Evolutionary conservation across 2,329 filamentous ascomycete species (phyloP), one percentile per base, ranked within the genome.

Genomic region (Colletotrichum agaves): DNA sequence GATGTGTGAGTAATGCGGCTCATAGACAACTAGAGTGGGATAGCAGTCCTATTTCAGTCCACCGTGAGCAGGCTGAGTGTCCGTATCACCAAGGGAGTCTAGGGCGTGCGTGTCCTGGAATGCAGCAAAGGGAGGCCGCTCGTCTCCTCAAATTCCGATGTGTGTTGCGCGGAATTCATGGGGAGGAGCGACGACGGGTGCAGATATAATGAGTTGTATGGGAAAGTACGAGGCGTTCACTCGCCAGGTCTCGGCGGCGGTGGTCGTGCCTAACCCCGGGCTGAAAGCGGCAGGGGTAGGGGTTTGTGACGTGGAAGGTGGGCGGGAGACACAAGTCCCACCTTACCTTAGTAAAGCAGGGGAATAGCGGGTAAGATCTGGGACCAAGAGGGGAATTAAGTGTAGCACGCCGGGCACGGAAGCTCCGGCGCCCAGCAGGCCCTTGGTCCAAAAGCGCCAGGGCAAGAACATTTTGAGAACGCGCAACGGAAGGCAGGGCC

Each of bases 261-360:
- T 58, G 27, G 63, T 55, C 50, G 44, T 46, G 47, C n/a, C 39
- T 55, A 64, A 64, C 64, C 58, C 63, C 39, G 47, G 64, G 64
- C 64, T 68, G 61, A 60, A 68, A 60, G 53, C 65, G 52, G 63
- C 63, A 67, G 60, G 63, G 61, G 31, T 39, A 49, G 56, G 55
- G 61, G 55, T 53, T 17, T 43, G 52, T 41, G 39, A 49, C 46
- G 46, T 64, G 47, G 50, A 31, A 57, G 52, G 64, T 53, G 35
- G 39, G 21, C 43, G 47, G 61, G 55, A 52, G 53, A 55, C 53
- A 23, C 39, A 67, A 56, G 19, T 56, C 33, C 33, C 50, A n/a
- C n/a, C n/a, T n/a, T n/a, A n/a, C n/a, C n/a, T n/a, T 39, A 58
- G 37, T 12, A 10, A 21, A 27, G 55, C 39, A 44, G 39, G 41